phyloP scores from a whole-genome alignment of 441 rosid genomes.

The Isatis lusitanica region DNA sequence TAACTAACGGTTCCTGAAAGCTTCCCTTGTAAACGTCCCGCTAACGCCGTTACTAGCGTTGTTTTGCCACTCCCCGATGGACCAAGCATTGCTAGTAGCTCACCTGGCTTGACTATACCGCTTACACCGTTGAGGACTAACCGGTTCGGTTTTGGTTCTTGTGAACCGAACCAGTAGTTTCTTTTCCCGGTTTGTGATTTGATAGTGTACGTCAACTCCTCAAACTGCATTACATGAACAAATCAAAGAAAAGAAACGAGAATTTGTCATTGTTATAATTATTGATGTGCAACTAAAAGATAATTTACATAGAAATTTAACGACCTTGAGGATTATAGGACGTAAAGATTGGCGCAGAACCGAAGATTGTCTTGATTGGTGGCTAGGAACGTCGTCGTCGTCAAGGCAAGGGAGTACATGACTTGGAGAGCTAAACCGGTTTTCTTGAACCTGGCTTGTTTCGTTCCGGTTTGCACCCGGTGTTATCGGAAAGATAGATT shows the following conservation, averaged over 20 bases:
- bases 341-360: slow-evolving; percentile 52
- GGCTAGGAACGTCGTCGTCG: slow-evolving; percentile 31
- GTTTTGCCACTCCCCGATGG: slow-evolving; percentile 97
- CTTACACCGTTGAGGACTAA: slow-evolving; percentile 63
- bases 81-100: slow-evolving; percentile 85
- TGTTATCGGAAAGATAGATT: slow-evolving; percentile 25
- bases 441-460: slow-evolving; percentile 48
- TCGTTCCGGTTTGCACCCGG: slow-evolving; percentile 38
- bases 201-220: slow-evolving; percentile 60
- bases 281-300: background rate
- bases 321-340: slow-evolving; percentile 73
- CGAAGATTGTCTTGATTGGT: slow-evolving; percentile 43
- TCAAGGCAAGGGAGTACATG: slow-evolving; percentile 41
- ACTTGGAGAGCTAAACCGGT: slow-evolving; percentile 44
- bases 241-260: background rate
- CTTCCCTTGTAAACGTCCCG: slow-evolving; percentile 70
- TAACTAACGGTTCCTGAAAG: slow-evolving; percentile 63
- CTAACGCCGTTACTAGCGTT: slow-evolving; percentile 78
- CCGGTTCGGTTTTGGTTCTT: slow-evolving; percentile 54
- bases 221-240: slow-evolving; percentile 50
- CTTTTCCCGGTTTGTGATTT: slow-evolving; percentile 35
- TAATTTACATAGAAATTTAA: background rate
- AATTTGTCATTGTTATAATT: background rate
- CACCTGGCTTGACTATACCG: slow-evolving; percentile 74
- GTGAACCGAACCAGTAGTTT: slow-evolving; percentile 36